phyloP scores from a whole-genome alignment of 441 rosid genomes.

The Brassica balearica region DNA sequence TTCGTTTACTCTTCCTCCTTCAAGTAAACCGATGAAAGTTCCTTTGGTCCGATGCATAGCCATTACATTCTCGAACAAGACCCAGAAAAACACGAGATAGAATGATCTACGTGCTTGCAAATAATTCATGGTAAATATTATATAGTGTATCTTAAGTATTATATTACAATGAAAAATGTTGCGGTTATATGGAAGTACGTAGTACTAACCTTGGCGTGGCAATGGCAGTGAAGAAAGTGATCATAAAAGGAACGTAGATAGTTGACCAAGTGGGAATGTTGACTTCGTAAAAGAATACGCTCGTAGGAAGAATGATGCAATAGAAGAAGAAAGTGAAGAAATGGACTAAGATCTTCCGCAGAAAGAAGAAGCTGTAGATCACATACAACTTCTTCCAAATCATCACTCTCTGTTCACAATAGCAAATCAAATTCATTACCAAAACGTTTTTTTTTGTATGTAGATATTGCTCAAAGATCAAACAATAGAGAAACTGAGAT shows the following conservation, averaged over 20 bases:
- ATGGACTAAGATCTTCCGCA: slow-evolving; percentile 38
- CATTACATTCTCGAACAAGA: slow-evolving; percentile 56
- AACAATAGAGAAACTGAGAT: not conserved
- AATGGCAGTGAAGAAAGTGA: slow-evolving; percentile 53
- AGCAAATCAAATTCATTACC: slow-evolving; percentile 9
- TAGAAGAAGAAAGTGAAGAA: slow-evolving; percentile 35
- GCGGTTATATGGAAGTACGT: not conserved
- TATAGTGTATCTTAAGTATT: not conserved
- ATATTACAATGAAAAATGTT: not conserved
- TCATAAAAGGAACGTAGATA: slow-evolving; percentile 50
- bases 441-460: not conserved
- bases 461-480: not conserved
- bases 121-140: slow-evolving; percentile 16
- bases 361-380: slow-evolving; percentile 38
- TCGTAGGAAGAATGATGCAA: slow-evolving; percentile 34
- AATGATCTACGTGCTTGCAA: slow-evolving; percentile 40
- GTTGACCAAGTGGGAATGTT: slow-evolving; percentile 58
- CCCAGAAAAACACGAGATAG: slow-evolving; percentile 50
- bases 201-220: slow-evolving; percentile 46
- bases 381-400: slow-evolving; percentile 47
- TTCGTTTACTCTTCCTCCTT: slow-evolving; percentile 52
- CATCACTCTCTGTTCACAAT: slow-evolving; percentile 49
- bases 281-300: slow-evolving; percentile 51
- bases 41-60: slow-evolving; percentile 53
- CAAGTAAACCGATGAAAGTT: slow-evolving; percentile 51